Conservation (phyloP, 1,139 yeast genomes). For the Yamadazyma aaseri region DNA sequence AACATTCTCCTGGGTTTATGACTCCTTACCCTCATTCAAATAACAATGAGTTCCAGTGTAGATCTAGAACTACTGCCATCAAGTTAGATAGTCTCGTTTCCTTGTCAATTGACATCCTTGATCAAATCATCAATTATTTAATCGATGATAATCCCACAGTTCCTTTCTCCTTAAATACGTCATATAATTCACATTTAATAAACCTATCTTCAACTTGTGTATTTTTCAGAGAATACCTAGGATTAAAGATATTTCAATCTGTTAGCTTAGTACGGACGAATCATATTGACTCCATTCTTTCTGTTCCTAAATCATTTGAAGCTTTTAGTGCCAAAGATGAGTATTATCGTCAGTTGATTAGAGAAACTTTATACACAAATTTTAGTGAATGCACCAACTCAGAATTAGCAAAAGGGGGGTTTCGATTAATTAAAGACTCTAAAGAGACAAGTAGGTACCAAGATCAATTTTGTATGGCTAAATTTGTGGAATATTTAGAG, state of each 20-base stretch:
- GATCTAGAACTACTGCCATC: too few relatives aligned
- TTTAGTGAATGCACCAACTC: constrained; percentile 20
- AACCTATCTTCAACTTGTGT: constrained; percentile 27
- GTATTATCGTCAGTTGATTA: constrained; percentile 22
- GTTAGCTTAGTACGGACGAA: constrained; percentile 28
- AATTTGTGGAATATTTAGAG: constrained; percentile 26
- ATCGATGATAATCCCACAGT: constrained; percentile 4
- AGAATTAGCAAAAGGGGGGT: constrained; percentile 23
- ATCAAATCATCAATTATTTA: too few relatives aligned
- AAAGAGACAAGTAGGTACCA: constrained; percentile 20
- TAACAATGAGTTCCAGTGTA: too few relatives aligned
- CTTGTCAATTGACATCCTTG: too few relatives aligned
- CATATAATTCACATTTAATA: background rate
- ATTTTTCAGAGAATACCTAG: constrained; percentile 21
- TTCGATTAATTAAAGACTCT: constrained; percentile 18
- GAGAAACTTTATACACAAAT: constrained; percentile 21
- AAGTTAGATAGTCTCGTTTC: too few relatives aligned
- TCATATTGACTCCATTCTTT: constrained; percentile 29
- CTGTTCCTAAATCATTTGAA: constrained; percentile 22
- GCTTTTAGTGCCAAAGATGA: constrained; percentile 22
- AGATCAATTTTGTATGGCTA: constrained; percentile 17
- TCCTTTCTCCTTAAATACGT: background rate
- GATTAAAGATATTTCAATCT: constrained; percentile 20
- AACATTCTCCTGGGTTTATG: too few relatives aligned
- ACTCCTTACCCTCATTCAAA: too few relatives aligned